Evolutionary conservation across 2,329 filamentous ascomycete genomes (phyloP).

Genomic region (Colletotrichum coccodes): DNA sequence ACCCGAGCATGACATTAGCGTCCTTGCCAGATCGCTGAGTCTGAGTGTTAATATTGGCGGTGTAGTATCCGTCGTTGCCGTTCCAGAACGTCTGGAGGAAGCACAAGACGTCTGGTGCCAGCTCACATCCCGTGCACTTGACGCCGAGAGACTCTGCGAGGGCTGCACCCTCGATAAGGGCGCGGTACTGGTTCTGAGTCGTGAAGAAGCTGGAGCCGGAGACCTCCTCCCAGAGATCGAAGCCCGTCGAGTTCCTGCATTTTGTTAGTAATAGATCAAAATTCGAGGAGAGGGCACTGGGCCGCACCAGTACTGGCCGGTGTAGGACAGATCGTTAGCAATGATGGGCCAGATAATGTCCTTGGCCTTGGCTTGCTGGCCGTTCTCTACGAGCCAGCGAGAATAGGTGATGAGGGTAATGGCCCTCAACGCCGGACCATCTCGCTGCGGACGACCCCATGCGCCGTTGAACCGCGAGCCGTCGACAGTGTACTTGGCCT

Average conservation of each 20-base stretch:
- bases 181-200: constrained; percentile 63
- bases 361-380: constrained; percentile 49
- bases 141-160: constrained; percentile 61
- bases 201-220: constrained; percentile 69
- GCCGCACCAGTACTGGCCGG: constrained; percentile 58
- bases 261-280: not conserved
- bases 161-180: constrained; percentile 57
- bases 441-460: constrained; percentile 69
- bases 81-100: constrained; percentile 69
- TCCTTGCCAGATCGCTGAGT: constrained; percentile 64
- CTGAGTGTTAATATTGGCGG: constrained; percentile 61
- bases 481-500: constrained; percentile 66
- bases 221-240: constrained; percentile 71
- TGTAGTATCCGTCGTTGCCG: constrained; percentile 55
- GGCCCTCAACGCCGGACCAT: constrained; percentile 68
- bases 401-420: constrained; percentile 65
- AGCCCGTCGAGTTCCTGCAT: constrained; percentile 59
- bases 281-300: not conserved
- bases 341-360: constrained; percentile 64
- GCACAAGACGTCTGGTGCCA: constrained; percentile 62
- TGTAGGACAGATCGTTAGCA: constrained; percentile 66
- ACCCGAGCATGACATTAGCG: constrained; percentile 61
- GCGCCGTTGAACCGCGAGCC: constrained; percentile 58
- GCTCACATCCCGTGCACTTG: constrained; percentile 59
- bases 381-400: constrained; percentile 59